Conservation (phyloP, 768 basidiomycete species). For the Suillus luteus region DNA sequence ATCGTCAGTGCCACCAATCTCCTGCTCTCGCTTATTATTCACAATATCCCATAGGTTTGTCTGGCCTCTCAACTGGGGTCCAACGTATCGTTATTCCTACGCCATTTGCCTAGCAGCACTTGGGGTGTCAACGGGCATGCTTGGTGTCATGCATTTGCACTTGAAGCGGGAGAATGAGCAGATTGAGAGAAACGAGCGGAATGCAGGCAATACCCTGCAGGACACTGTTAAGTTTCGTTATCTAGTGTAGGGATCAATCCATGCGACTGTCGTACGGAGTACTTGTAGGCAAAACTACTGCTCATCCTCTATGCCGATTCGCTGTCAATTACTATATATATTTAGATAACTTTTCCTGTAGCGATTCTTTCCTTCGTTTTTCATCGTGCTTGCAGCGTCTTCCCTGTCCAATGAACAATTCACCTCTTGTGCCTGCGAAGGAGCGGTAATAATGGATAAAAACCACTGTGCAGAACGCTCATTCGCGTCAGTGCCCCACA, state of each 20-base stretch:
- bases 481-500: slow-evolving; percentile 33
- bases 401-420: slow-evolving; percentile 24
- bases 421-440: slow-evolving; percentile 21
- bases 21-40: slow-evolving; percentile 1
- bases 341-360: not conserved
- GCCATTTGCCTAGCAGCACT: slow-evolving; percentile 65
- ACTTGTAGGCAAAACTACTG: not conserved
- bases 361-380: not conserved
- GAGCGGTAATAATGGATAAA: slow-evolving; percentile 31
- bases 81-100: slow-evolving; percentile 65
- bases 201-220: not conserved
- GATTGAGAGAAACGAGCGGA: slow-evolving; percentile 37
- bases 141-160: slow-evolving; percentile 44
- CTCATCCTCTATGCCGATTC: not conserved
- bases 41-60: slow-evolving; percentile 43
- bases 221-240: slow-evolving; percentile 5
- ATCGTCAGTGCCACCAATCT: slow-evolving; percentile 49
- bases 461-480: slow-evolving; percentile 55
- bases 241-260: not conserved
- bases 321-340: not conserved
- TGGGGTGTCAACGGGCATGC: slow-evolving; percentile 49
- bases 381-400: slow-evolving; percentile 1
- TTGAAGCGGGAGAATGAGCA: slow-evolving; percentile 41
- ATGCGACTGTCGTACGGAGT: not conserved
- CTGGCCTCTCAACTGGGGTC: slow-evolving; percentile 68